Evolutionary conservation across 2,329 filamentous ascomycete species (phyloP), one percentile per base, ranked within the genome.

Genomic region (Aspergillus brasiliensis): DNA sequence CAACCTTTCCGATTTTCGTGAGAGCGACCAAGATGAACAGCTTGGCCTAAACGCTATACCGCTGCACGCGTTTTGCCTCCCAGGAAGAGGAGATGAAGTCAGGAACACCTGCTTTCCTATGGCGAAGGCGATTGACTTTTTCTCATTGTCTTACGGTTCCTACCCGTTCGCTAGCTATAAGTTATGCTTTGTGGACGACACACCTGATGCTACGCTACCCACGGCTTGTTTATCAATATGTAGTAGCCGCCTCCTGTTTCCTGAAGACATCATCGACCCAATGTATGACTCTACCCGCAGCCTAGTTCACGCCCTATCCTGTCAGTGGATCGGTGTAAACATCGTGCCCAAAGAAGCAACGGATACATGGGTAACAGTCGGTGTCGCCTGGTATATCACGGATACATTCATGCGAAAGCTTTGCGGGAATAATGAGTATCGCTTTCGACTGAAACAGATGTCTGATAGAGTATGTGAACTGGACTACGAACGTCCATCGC

Each of bases 141-240:
- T 98, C 71, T 91, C 91, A 3, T 86, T 94, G 64, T 91, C 88
- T 3, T 98, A 94, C 73, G 92, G 92, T 25, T 89, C 90, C 21
- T 99, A 96, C 73, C 93, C 95, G 0, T 98, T 95, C 73, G 86
- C 91, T 27, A 92, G 90, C 71, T 98, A 96, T 81, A 96, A 96
- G 71, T 79, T 98, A 57, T 93, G 91, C 67, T 99, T 99, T 68
- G 88, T 99, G 17, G 95, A 99, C 68, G 95, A 99, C 73, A 84
- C 95, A 73, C 79, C 89, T 1, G 82, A 86, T 28, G 90, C 97
- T 59, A 89, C 90, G 1, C 82, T 89, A 19, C 86, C 92, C 17
- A 86, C 92, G 8, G 92, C 92, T 34, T 94, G 91, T 0, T 83
- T 99, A 67, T 90, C 93, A 0, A 86, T 99, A 31, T 92, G 92